Base-by-base conservation (phyloP, 306 rosid species). In the Dryas alaskensis region DNA sequence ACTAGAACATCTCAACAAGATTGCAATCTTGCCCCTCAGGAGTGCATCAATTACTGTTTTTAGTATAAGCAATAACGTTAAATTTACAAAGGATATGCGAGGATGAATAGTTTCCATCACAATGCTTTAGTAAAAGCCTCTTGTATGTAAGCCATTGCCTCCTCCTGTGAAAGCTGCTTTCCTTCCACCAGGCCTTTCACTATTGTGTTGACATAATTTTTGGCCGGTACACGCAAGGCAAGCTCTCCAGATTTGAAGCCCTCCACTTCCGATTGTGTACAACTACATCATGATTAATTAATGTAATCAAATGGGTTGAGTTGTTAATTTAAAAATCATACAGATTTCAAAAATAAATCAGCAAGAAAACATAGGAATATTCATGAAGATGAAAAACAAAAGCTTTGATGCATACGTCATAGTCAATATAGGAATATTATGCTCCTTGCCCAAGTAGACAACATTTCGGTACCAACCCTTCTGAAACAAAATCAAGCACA, bases 131-230 rank as follows among this genome's bases (percentile, higher is more conserved):
- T 72, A 53, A 84, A 74, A 75, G 90, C 92, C 47, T 83, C 86
- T 37, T 73, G 81, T 40, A 94, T 53, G 80, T 94, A 88, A 13
- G 82, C 73, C 72, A 65, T 78, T 63, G 99, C 97, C 64, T 87
- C 96, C 58, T 49, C 87, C 76, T 86, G 89, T 0, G 96, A 86
- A 57, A 94, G 83, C 61, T 82, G 92, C 60, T 80, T 74, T 78
- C 96, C 97, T 82, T 82, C 96, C 7, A 86, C 92, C 74, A 92
- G 78, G 67, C 97, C 99, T 79, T 62, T 88, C 42, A 78, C 67
- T 60, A 94, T 67, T 42, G 86, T 76, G 70, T 82, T 67, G 40
- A 81, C 84, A 67, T 94, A 94, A 5, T 75, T 85, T 70, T 88
- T 76, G 25, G 82, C 48, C 1, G 99, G 99, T 10, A 87, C 85